Conservation (phyloP, 1,284 basidiomycete genomes). For the Ustilago curta region DNA sequence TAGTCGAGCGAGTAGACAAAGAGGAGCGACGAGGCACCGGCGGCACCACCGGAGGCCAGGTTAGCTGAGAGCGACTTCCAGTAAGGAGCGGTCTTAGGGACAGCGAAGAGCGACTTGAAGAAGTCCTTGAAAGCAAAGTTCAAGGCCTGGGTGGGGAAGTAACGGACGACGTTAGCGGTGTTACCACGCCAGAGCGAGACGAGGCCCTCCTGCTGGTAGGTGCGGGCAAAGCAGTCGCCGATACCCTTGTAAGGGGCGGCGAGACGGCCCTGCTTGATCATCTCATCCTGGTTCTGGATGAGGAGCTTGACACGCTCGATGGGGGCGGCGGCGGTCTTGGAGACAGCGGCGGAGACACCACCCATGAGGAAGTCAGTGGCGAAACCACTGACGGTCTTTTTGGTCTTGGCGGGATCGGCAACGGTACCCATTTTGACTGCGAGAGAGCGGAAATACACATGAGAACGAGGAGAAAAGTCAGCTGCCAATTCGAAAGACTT, state of each 20-base stretch:
- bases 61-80: constrained; percentile 68
- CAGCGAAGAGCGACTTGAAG: constrained; percentile 69
- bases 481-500: not conserved
- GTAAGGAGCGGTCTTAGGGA: constrained; percentile 69
- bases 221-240: constrained; percentile 69
- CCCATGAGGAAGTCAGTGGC: constrained; percentile 69
- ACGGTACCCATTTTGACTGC: constrained; percentile 62
- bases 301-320: constrained; percentile 70
- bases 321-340: constrained; percentile 70
- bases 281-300: constrained; percentile 70
- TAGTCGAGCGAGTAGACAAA: constrained; percentile 70
- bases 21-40: constrained; percentile 69
- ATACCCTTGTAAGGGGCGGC: constrained; percentile 69
- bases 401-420: constrained; percentile 61
- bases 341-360: constrained; percentile 69
- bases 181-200: constrained; percentile 70
- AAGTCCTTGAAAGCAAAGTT: constrained; percentile 70
- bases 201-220: constrained; percentile 69
- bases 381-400: constrained; percentile 62
- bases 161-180: constrained; percentile 70
- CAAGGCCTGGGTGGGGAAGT: constrained; percentile 69
- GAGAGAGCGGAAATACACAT: not conserved
- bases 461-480: constrained; percentile 11
- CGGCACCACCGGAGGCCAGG: constrained; percentile 70
- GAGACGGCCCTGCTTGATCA: constrained; percentile 70